phyloP scores from a whole-genome alignment of 257 asterid species.

The Fraxinus cuspidata region DNA sequence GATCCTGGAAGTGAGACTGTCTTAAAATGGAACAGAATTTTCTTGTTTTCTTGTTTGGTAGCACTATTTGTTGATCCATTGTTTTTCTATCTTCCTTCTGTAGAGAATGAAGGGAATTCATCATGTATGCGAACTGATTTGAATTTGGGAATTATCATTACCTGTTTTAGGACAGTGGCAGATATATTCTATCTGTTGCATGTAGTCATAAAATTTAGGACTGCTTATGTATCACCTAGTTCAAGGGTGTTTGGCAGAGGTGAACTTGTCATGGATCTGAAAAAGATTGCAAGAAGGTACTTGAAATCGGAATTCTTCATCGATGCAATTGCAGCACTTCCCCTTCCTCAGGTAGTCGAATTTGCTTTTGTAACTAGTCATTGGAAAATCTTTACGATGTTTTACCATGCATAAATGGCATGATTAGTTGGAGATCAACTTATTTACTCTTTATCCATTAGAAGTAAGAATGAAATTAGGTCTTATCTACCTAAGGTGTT shows the following conservation, averaged over 20 bases:
- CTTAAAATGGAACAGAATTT: conserved; percentile 69
- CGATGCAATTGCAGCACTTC: conserved; percentile 77
- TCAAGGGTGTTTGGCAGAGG: conserved; percentile 93
- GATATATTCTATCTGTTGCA: conserved; percentile 71
- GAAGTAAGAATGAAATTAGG: background rate
- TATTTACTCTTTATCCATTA: background rate
- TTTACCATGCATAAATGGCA: conserved; percentile 14
- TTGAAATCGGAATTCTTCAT: conserved; percentile 69
- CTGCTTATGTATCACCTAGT: conserved; percentile 83
- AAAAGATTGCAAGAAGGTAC: conserved; percentile 61
- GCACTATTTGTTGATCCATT: conserved; percentile 82
- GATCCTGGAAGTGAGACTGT: conserved; percentile 81
- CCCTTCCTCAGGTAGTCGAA: conserved; percentile 78
- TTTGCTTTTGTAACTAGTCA: background rate
- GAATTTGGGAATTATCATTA: conserved; percentile 64
- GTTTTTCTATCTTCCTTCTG: conserved; percentile 76
- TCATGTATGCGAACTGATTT: conserved; percentile 73
- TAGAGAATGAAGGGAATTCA: conserved; percentile 42
- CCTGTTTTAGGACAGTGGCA: conserved; percentile 75
- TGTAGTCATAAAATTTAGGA: conserved; percentile 63
- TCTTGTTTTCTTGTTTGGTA: conserved; percentile 69
- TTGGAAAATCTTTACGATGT: conserved; percentile 11
- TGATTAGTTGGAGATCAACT: conserved; percentile 37
- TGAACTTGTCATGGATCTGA: conserved; percentile 76
- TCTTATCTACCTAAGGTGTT: background rate